Evolutionary conservation across 805 yeast species (phyloP), one percentile per base, ranked within the genome.

Genomic region (Candida boleticola): DNA sequence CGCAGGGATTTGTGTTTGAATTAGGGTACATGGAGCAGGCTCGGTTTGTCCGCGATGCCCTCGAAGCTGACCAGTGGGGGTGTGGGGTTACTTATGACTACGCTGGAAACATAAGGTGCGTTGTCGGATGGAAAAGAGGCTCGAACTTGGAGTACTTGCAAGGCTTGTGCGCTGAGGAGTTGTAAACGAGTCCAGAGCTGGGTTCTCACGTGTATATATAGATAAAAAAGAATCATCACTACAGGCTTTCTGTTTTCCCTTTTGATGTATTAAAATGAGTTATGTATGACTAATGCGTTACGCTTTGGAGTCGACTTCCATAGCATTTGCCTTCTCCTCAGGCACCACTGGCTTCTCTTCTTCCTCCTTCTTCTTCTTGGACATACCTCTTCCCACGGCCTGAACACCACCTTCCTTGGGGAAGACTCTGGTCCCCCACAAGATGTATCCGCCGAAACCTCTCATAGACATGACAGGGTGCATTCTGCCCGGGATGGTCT

Each of bases 381-480:
- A 58, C 29, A 73, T 63, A 32, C 85, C 82, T 44, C 86, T 80
- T 4, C 89, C 88, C 4, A 86, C 83, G 10, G 87, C 85, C 14
- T 77, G 79, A 35, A 80, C 79, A 29, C 73, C 71, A 23, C 59
- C 58, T 26, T 77, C 83, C 36, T 72, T 64, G 2, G 97, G 96
- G 40, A 80, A 66, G 0, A 93, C 97, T 37, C 86, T 73, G 13
- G 86, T 77, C 3, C 92, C 95, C 69, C 81, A 76, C 50, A 89
- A 67, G 2, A 93, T 60, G 60, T 80, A 92, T 0, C 99, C 99
- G 26, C 97, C 98, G 44, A 85, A 90, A 5, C 96, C 89, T 54
- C 88, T 76, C 74, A 84, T 82, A 0, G 97, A 87, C 99, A 93
- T 93, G 46, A 83, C 58, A 0, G 99, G 99, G 61, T 93, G 99